phyloP scores from a whole-genome alignment of 495 filamentous ascomycete genomes.

The Talaromyces proteolyticus region DNA sequence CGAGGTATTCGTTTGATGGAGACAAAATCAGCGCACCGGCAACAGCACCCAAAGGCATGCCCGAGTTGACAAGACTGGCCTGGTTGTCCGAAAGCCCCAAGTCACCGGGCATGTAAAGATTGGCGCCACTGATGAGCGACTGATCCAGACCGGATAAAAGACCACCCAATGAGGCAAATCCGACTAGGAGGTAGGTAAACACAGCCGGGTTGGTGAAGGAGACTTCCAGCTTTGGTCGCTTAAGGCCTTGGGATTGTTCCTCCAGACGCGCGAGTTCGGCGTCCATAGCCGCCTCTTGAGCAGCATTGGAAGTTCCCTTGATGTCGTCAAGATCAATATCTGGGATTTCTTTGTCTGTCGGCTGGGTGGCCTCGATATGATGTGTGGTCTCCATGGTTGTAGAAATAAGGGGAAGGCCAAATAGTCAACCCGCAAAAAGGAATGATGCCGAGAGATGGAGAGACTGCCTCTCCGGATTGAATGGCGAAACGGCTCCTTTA shows the following conservation, averaged over 20 bases:
- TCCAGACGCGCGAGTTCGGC: slow-evolving; percentile 28
- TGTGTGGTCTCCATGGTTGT: slow-evolving; percentile 18
- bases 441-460: slow-evolving; percentile 1
- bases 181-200: slow-evolving; percentile 57
- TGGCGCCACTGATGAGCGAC: slow-evolving; percentile 54
- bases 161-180: slow-evolving; percentile 57
- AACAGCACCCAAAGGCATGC: slow-evolving; percentile 56
- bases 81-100: slow-evolving; percentile 35
- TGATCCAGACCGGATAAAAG: slow-evolving; percentile 58
- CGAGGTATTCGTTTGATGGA: slow-evolving; percentile 52
- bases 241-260: slow-evolving; percentile 18
- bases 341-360: slow-evolving; percentile 20
- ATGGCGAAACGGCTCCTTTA: not conserved
- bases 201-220: slow-evolving; percentile 28
- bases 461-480: too few relatives aligned
- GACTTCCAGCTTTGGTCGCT: slow-evolving; percentile 23
- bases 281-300: slow-evolving; percentile 31
- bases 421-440: not conserved
- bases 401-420: slow-evolving; percentile 2
- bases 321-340: slow-evolving; percentile 23
- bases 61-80: slow-evolving; percentile 49
- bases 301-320: slow-evolving; percentile 16
- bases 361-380: slow-evolving; percentile 22
- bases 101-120: slow-evolving; percentile 47
- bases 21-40: slow-evolving; percentile 52